Evolutionary conservation across 148 eudicot species (phyloP).

Genomic region (Camellia japonica): DNA sequence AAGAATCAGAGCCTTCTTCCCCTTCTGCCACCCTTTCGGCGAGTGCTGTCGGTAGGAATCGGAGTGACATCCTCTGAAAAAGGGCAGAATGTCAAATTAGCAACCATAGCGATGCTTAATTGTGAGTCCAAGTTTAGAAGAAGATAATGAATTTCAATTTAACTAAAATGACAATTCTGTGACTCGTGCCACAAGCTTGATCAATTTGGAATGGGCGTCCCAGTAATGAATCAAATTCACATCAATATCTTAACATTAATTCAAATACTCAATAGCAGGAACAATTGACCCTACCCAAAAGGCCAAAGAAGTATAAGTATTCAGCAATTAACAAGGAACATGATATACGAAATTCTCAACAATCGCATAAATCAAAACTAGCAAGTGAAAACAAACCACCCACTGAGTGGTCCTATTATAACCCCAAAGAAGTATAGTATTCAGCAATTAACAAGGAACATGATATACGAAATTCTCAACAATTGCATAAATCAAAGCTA

Average conservation of each 20-base stretch:
- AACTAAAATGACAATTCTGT: too few species aligned
- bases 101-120: neutral
- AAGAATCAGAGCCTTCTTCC: slow-evolving; percentile 77
- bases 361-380: neutral
- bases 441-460: neutral
- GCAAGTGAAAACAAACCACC: neutral
- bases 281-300: neutral
- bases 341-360: neutral
- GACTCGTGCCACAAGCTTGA: too few species aligned
- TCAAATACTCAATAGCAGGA: neutral
- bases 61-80: slow-evolving; percentile 87
- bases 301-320: neutral
- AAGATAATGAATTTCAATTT: too few species aligned
- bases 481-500: neutral
- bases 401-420: neutral
- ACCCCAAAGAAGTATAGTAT: too few species aligned
- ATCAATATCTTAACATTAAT: neutral
- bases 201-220: neutral
- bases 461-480: neutral
- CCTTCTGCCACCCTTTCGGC: slow-evolving; percentile 92
- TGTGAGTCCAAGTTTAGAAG: neutral
- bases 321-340: neutral
- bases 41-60: slow-evolving; percentile 83
- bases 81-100: neutral
- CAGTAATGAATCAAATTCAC: neutral